These are phyloP conservation scores for Colletotrichum brevisporum DNA, from an alignment of 2,329 filamentous ascomycete genomes.

Conservation along the genomic window DNA sequence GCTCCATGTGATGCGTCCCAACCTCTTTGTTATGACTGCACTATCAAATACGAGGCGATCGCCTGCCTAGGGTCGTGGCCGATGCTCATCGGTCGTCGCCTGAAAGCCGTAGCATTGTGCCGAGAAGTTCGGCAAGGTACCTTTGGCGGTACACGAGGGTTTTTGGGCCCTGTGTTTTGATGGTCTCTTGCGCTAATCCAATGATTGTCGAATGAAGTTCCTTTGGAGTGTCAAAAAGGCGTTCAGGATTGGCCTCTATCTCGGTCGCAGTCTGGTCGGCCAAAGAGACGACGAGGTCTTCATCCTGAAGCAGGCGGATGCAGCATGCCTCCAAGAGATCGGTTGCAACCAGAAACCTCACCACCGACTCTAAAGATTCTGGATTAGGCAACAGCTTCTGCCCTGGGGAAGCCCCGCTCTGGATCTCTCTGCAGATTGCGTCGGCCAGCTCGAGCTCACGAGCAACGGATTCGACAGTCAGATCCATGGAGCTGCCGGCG, in stretches of 20 bases:
- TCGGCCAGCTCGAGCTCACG: constrained; percentile 2
- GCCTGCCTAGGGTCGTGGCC: too few species aligned
- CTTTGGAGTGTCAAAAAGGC: neutral
- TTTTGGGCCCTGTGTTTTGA: neutral
- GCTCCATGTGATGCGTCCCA: too few species aligned
- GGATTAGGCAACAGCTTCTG: neutral
- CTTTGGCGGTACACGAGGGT: constrained; percentile 6
- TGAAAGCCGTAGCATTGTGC: neutral
- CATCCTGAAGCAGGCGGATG: neutral
- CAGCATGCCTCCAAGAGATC: constrained; percentile 13
- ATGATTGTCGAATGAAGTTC: neutral
- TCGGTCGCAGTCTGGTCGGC: neutral
- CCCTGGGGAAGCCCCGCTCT: neutral
- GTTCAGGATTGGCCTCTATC: neutral
- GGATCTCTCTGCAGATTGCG: neutral
- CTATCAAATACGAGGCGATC: too few species aligned
- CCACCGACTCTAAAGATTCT: neutral
- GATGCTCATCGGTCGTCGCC: neutral
- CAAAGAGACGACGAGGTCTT: neutral
- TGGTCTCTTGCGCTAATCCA: neutral
- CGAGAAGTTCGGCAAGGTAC: constrained; percentile 2
- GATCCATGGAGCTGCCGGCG: neutral
- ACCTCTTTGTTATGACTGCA: too few species aligned
- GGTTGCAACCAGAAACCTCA: neutral
- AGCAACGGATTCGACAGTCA: neutral